Conservation (phyloP, 257 asterid species). For the Salvia miltiorrhiza region DNA sequence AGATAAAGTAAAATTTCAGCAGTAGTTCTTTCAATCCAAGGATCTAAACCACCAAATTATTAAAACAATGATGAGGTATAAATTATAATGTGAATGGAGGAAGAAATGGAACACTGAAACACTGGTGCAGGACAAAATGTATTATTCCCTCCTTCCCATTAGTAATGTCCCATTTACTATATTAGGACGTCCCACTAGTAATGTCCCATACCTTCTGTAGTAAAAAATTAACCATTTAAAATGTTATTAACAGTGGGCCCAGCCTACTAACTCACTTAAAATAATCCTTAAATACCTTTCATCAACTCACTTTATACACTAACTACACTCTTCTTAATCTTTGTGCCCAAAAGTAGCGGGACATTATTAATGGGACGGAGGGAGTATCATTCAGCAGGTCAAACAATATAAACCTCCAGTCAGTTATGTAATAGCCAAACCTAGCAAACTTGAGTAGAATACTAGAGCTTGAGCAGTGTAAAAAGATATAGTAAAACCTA, state of each 20-base stretch:
- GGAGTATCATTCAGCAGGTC: neutral
- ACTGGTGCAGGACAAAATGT: neutral
- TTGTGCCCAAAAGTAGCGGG: too few species aligned
- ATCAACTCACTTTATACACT: too few species aligned
- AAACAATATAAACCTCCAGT: neutral
- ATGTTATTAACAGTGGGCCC: too few species aligned
- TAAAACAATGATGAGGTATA: neutral
- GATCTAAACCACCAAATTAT: neutral
- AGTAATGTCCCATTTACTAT: too few species aligned
- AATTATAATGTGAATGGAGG: constrained; percentile 3
- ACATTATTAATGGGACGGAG: too few species aligned
- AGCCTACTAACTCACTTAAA: too few species aligned
- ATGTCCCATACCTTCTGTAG: too few species aligned
- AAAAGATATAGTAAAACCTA: constrained; percentile 7
- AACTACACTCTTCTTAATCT: too few species aligned
- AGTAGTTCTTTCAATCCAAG: constrained; percentile 14
- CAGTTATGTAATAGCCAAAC: neutral
- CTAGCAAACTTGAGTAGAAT: neutral
- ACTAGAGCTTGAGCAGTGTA: neutral
- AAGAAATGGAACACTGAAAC: neutral
- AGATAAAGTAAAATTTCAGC: constrained; percentile 24
- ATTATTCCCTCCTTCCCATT: too few species aligned
- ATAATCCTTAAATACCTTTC: too few species aligned
- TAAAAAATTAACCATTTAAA: too few species aligned
- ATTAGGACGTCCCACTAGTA: too few species aligned